Evolutionary conservation across 345 rosid genomes (phyloP).

Genomic region (Melaleuca alternifolia): DNA sequence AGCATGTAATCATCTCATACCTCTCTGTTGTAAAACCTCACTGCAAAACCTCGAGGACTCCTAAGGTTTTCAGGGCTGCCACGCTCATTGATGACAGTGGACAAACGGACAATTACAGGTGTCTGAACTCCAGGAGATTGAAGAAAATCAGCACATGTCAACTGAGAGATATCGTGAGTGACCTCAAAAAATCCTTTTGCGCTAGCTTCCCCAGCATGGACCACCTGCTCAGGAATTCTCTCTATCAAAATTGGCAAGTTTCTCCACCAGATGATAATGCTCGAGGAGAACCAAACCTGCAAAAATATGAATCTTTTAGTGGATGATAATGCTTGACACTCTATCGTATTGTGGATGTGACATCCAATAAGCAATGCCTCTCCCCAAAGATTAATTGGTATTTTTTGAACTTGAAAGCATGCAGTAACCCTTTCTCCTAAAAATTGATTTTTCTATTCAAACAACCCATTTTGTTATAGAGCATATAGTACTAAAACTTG

Average conservation of each 20-base stretch:
- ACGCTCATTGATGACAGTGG: constrained; percentile 93
- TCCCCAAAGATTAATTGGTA: too few species aligned
- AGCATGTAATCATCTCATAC: constrained; percentile 12
- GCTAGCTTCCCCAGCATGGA: constrained; percentile 98
- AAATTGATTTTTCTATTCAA: too few species aligned
- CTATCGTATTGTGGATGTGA: too few species aligned
- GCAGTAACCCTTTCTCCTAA: too few species aligned
- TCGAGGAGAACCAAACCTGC: constrained; percentile 89
- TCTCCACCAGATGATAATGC: constrained; percentile 93
- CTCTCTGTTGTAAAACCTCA: constrained; percentile 97
- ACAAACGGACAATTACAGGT: constrained; percentile 94
- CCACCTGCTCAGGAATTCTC: constrained; percentile 97
- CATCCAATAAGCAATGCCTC: too few species aligned
- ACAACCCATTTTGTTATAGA: too few species aligned
- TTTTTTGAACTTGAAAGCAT: too few species aligned
- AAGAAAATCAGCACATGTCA: constrained; percentile 90
- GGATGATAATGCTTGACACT: background rate
- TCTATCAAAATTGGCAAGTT: constrained; percentile 85
- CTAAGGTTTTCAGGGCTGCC: constrained; percentile 98
- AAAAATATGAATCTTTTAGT: background rate
- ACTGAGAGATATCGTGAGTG: constrained; percentile 73
- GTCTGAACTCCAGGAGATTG: constrained; percentile 90
- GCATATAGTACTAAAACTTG: too few species aligned
- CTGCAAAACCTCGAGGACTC: constrained; percentile 97
- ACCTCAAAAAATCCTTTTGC: constrained; percentile 98